These are phyloP conservation scores for Russula lepida DNA, from an alignment of 768 basidiomycete species.

Conservation along the genomic window DNA sequence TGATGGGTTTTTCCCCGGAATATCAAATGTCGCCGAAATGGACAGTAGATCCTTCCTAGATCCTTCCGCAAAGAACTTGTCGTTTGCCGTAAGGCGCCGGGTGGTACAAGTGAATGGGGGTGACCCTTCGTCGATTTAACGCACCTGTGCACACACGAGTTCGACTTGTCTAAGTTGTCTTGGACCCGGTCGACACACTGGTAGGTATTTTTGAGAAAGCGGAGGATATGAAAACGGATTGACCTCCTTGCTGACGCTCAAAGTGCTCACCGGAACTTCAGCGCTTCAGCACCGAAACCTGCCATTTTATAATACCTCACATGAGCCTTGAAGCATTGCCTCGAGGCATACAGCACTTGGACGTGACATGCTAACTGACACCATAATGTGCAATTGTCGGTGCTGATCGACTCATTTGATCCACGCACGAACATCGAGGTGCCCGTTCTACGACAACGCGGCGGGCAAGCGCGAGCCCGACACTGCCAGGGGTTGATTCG, in stretches of 20 bases:
- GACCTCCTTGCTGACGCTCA: neutral
- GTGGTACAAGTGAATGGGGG: no score
- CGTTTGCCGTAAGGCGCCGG: neutral
- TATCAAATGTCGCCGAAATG: neutral
- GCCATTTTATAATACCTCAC: conserved; percentile 7
- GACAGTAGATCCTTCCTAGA: neutral
- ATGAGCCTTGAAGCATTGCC: neutral
- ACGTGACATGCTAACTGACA: conserved; percentile 4
- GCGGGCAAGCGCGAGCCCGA: neutral
- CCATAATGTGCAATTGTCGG: neutral
- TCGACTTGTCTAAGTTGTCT: neutral
- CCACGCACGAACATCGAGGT: neutral
- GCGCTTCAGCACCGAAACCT: neutral
- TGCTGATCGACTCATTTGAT: neutral
- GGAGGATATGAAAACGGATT: neutral
- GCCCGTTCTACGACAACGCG: neutral
- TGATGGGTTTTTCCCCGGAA: neutral
- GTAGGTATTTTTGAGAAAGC: no score
- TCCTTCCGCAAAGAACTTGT: neutral
- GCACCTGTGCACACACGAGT: neutral
- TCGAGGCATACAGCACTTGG: neutral
- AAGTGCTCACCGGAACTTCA: neutral
- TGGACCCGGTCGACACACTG: neutral
- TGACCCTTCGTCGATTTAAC: neutral
- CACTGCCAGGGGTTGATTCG: neutral